Conservation (phyloP, 768 basidiomycete genomes). For the Lactarius hengduanensis region DNA sequence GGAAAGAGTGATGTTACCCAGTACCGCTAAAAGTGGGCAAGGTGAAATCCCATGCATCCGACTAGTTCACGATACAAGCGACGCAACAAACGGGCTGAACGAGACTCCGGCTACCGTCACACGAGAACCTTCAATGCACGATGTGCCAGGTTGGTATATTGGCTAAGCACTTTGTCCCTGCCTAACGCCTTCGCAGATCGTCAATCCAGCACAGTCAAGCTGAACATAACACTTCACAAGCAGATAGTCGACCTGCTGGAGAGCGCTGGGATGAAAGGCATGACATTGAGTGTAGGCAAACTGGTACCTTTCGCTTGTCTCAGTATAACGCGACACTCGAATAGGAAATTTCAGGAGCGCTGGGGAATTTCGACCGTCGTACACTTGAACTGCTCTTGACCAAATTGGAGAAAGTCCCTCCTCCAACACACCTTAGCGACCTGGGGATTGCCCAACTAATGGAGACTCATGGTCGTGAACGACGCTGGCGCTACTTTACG, state of each 20-base stretch:
- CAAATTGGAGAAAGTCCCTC: conserved; percentile 59
- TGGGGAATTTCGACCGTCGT: conserved; percentile 74
- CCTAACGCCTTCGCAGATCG: conserved; percentile 11
- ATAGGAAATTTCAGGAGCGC: conserved; percentile 61
- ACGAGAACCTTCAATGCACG: conserved; percentile 26
- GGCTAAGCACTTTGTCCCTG: background rate
- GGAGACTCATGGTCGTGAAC: conserved; percentile 84
- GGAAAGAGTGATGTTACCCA: conserved; percentile 72
- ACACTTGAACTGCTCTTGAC: conserved; percentile 79
- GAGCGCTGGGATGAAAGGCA: conserved; percentile 61
- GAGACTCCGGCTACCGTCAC: conserved; percentile 22
- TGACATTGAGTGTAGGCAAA: conserved; percentile 64
- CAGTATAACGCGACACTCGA: background rate
- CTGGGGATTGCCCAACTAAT: conserved; percentile 66
- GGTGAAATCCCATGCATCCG: conserved; percentile 63
- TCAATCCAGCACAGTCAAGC: conserved; percentile 40
- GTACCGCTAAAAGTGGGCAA: conserved; percentile 45
- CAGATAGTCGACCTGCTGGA: conserved; percentile 77
- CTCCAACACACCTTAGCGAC: conserved; percentile 72
- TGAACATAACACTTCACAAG: conserved; percentile 69
- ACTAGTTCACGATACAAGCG: conserved; percentile 48
- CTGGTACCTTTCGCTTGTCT: conserved; percentile 5
- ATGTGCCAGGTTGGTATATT: conserved; percentile 35
- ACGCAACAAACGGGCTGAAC: conserved; percentile 21
- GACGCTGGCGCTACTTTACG: conserved; percentile 83